phyloP scores from a whole-genome alignment of 2,329 filamentous ascomycete species.

The Daldinia sp. region DNA sequence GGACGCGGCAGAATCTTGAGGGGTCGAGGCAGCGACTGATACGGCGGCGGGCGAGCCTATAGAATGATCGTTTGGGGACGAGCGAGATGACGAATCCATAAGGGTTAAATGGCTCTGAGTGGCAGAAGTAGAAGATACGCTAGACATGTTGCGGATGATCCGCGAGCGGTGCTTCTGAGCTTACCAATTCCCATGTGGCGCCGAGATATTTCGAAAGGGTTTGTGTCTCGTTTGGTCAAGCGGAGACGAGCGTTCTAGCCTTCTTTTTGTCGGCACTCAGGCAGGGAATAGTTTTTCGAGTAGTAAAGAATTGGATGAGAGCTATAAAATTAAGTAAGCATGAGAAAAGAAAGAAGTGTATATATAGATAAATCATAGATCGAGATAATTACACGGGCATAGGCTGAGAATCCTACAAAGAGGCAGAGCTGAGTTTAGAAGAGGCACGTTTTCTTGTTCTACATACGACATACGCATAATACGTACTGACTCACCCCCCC shows the following conservation, averaged over 20 bases:
- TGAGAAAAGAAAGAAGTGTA: not conserved
- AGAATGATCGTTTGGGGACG: conserved; percentile 40
- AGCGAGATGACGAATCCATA: conserved; percentile 38
- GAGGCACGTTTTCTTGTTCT: not conserved
- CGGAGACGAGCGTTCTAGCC: not conserved
- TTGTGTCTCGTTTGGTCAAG: not conserved
- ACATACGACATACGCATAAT: conserved; percentile 5
- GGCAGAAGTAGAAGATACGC: conserved; percentile 19
- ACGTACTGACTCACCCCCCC: conserved; percentile 31
- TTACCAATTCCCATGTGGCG: conserved; percentile 30
- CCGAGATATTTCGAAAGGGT: conserved; percentile 7
- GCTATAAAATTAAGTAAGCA: not conserved
- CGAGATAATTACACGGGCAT: conserved; percentile 6
- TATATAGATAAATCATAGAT: not conserved
- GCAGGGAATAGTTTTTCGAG: not conserved
- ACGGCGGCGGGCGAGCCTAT: conserved; percentile 36
- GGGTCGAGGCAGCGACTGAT: conserved; percentile 36
- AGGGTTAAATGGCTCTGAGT: conserved; percentile 19
- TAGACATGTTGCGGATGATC: conserved; percentile 35
- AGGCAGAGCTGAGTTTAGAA: conserved; percentile 3
- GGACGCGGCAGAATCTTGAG: conserved; percentile 34
- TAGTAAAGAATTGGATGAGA: not conserved
- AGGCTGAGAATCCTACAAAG: conserved; percentile 1
- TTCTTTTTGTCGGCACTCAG: not conserved
- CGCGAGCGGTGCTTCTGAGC: conserved; percentile 21